These are phyloP conservation scores for Candida dendrica DNA, from an alignment of 805 yeast genomes.

Conservation along the genomic window DNA sequence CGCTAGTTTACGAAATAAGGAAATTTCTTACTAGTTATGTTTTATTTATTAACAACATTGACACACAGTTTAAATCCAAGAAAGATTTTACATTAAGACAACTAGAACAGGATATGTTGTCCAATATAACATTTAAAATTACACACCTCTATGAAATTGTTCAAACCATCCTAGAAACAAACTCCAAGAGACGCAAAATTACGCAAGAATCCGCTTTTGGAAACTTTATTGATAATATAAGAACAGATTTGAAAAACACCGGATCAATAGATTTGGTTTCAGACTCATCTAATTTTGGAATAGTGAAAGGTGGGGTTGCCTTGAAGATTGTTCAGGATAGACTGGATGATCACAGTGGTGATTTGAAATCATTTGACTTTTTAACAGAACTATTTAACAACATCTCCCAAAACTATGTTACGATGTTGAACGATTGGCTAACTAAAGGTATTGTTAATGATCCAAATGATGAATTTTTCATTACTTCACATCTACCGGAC, in stretches of 20 bases:
- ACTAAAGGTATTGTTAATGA: slow-evolving; percentile 67
- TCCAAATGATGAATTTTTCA: slow-evolving; percentile 74
- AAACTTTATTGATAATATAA: slow-evolving; percentile 34
- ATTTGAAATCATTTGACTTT: slow-evolving; percentile 45
- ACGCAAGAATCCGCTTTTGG: slow-evolving; percentile 29
- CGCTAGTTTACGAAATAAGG: slow-evolving; percentile 57
- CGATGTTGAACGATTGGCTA: slow-evolving; percentile 76
- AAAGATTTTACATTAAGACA: slow-evolving; percentile 49
- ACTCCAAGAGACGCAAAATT: slow-evolving; percentile 30
- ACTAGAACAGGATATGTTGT: slow-evolving; percentile 44
- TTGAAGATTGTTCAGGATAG: slow-evolving; percentile 54
- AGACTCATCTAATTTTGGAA: slow-evolving; percentile 43
- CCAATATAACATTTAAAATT: slow-evolving; percentile 32
- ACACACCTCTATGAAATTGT: slow-evolving; percentile 53
- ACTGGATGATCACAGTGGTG: slow-evolving; percentile 58
- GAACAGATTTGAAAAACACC: slow-evolving; percentile 28
- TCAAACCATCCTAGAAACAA: slow-evolving; percentile 40
- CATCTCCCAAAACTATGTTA: slow-evolving; percentile 56
- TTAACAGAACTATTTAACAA: slow-evolving; percentile 44
- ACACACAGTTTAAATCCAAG: slow-evolving; percentile 42
- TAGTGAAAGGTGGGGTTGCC: slow-evolving; percentile 75
- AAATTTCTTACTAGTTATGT: slow-evolving; percentile 30
- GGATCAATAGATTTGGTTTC: slow-evolving; percentile 44
- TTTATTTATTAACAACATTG: slow-evolving; percentile 35
- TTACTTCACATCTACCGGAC: slow-evolving; percentile 30